Base-by-base conservation (phyloP, 306 rosid genomes). In the Dryas drummondii region DNA sequence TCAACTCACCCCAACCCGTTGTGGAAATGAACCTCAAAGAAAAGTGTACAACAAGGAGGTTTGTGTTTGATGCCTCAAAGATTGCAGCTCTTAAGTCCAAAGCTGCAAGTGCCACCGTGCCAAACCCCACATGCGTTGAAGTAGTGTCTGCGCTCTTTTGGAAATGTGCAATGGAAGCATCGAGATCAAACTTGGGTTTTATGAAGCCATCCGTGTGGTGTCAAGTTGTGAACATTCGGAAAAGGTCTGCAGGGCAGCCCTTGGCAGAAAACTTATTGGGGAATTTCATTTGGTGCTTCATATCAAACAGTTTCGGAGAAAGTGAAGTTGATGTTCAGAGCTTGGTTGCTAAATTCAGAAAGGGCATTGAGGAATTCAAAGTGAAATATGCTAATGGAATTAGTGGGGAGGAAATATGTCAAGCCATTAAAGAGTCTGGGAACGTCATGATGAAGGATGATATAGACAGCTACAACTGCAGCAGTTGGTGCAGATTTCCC, bases 111-210 rank as follows among this genome's bases (percentile, higher is more conserved):
- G 14, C 40, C 12, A 26, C 8, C 9, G 45, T 8, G 15, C 57
- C 70, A 27, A 32, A 70, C 15, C 86, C 91, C 2, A 69, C 86
- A 2, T 71, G 84, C 4, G 19, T 84, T 5, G 85, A 85, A 74
- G 80, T 77, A 17, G 81, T 85, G 8, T 73, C 87, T 2, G 76
- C 77, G 0, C 59, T 91, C 32, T 27, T 91, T 12, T 91, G 90
- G 91, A 82, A 82, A 76, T 83, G 77, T 53, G 70, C 78, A 0
- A 76, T 76, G 77, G 78, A 10, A 7, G 82, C 79, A 5, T 63
- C 83, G 5, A 79, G 51, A 40, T 71, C 75, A 55, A 71, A 55
- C 8, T 54, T 44, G 3, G 50, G 40, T 69, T 68, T 3, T 15
- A 22, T 53, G 17, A 71, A 59, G n/a, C 72, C 77, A 15, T 85